Percentiles rank a stretch among this genome's conserved stretches.
phyloP scores from a whole-genome alignment of 2,329 filamentous ascomycete genomes.

The Triangularia setosa region DNA sequence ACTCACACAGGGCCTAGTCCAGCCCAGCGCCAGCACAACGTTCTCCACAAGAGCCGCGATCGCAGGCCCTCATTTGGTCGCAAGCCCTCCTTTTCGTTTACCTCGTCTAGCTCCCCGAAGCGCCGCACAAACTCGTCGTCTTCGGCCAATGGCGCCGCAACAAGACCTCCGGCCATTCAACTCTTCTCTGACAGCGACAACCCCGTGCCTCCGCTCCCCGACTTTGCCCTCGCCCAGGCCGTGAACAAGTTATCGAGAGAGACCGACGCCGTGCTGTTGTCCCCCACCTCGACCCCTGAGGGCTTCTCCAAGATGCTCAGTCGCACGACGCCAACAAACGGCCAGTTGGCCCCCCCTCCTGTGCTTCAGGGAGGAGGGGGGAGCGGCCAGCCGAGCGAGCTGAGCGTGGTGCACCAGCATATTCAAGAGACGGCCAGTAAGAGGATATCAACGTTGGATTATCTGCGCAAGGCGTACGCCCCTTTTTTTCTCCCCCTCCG shows the following conservation, averaged over 20 bases:
- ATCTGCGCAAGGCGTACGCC: slow-evolving; percentile 81
- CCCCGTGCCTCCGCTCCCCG: slow-evolving; percentile 48
- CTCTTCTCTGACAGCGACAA: slow-evolving; percentile 32
- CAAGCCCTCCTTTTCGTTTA: slow-evolving; percentile 44
- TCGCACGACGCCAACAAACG: slow-evolving; percentile 35
- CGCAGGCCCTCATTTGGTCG: slow-evolving; percentile 52
- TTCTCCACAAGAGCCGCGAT: slow-evolving; percentile 43
- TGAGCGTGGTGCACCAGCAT: slow-evolving; percentile 51
- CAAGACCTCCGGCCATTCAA: slow-evolving; percentile 21
- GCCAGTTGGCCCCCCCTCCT: slow-evolving; percentile 30
- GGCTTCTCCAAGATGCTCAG: slow-evolving; percentile 45
- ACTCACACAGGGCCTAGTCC: slow-evolving; percentile 21
- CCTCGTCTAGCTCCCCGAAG: slow-evolving; percentile 38
- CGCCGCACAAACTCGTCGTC: slow-evolving; percentile 43
- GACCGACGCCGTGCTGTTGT: slow-evolving; percentile 26
- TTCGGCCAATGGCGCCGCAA: slow-evolving; percentile 32
- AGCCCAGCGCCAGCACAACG: slow-evolving; percentile 27
- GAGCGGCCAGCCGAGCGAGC: slow-evolving; percentile 43
- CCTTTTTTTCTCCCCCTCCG: not conserved
- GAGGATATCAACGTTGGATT: slow-evolving; percentile 89
- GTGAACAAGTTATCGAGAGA: slow-evolving; percentile 18
- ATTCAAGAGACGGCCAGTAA: slow-evolving; percentile 86
- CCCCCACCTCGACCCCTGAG: slow-evolving; percentile 29
- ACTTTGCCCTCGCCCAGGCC: slow-evolving; percentile 43
- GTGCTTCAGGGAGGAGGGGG: slow-evolving; percentile 15